Evolutionary conservation across 1,284 basidiomycete genomes (phyloP), one percentile per base, ranked within the genome.

Genomic region (Abortiporus biennis): DNA sequence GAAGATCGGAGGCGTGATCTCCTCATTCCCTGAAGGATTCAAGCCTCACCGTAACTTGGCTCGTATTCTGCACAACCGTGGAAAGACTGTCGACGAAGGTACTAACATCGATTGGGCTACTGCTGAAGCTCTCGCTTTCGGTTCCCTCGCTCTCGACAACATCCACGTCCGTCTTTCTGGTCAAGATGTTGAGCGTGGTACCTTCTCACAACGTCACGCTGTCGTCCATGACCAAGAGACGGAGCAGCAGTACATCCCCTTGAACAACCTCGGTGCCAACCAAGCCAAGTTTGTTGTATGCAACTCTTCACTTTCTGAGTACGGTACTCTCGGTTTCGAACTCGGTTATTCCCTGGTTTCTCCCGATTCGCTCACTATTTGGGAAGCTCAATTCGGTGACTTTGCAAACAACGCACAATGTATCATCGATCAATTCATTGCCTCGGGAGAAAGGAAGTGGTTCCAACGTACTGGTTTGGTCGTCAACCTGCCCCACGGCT

Each of bases 351-450:
- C 96, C 21, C 84, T 99, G 47, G 95, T 99, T 45, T 95, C 92
- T 30, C 96, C 96, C 21, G 84, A 94, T 61, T 76, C 85, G 39
- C 73, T 99, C 51, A 94, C 93, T 17, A 87, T 99, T 59, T 99
- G 96, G 96, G 96, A 99, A 66, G 96, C 92, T 19, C 94, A 97
- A 64, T 98, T 99, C 57, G 95, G 95, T 64, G 96, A 99, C 66
- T 99, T 98, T 63, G 91, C 86, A 36, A 96, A 96, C 70, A 93
- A 89, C 51, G 95, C 95, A 3, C 95, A 98, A 67, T 89, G 85
- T 64, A 97, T 99, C 66, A 97, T 99, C 55, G 96, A 99, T 65
- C 95, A 99, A 66, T 99, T 97, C 71, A 90, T 99, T 50, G 92
- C 94, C 21, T 89, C 94, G 15, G 95, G 95, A 37, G 96, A 99